phyloP scores from a whole-genome alignment of 768 basidiomycete genomes.

The Leccinum rimulosum region DNA sequence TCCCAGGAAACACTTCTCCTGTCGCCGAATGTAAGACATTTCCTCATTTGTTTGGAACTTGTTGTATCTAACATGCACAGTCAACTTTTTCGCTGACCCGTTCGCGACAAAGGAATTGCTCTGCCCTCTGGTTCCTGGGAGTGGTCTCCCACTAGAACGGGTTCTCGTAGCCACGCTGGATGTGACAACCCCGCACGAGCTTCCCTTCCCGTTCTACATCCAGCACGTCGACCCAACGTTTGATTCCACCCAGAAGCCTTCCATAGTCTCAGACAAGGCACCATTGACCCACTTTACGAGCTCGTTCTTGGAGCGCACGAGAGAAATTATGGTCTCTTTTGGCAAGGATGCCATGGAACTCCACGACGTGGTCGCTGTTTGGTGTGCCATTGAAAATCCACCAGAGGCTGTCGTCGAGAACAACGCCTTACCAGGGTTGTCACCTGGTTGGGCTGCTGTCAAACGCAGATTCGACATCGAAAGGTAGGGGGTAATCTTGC shows the following conservation, averaged over 20 bases:
- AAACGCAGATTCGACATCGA: slow-evolving; percentile 66
- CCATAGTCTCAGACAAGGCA: slow-evolving; percentile 44
- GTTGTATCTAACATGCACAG: slow-evolving; percentile 35
- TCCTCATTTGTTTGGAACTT: not conserved
- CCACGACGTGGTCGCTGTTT: slow-evolving; percentile 87
- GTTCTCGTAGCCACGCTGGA: slow-evolving; percentile 77
- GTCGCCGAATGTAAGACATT: slow-evolving; percentile 73
- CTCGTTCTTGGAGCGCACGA: slow-evolving; percentile 69
- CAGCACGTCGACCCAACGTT: slow-evolving; percentile 61
- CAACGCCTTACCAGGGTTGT: slow-evolving; percentile 28
- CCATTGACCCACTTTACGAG: slow-evolving; percentile 77
- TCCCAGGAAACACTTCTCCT: slow-evolving; percentile 83
- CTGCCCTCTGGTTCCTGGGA: slow-evolving; percentile 35
- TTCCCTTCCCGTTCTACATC: slow-evolving; percentile 68
- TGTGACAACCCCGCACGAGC: slow-evolving; percentile 75
- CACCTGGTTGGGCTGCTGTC: slow-evolving; percentile 54
- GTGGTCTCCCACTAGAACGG: slow-evolving; percentile 59
- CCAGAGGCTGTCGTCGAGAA: slow-evolving; percentile 37
- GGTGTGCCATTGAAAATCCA: slow-evolving; percentile 79
- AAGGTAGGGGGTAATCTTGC: slow-evolving; percentile 40
- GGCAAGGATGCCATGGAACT: slow-evolving; percentile 87
- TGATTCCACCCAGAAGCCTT: slow-evolving; percentile 46
- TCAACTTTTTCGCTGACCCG: slow-evolving; percentile 88
- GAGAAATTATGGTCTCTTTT: slow-evolving; percentile 74
- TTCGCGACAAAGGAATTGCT: slow-evolving; percentile 75